Evolutionary conservation across 1,139 yeast genomes (phyloP).

Genomic region (Scheffersomyces stambukii): DNA sequence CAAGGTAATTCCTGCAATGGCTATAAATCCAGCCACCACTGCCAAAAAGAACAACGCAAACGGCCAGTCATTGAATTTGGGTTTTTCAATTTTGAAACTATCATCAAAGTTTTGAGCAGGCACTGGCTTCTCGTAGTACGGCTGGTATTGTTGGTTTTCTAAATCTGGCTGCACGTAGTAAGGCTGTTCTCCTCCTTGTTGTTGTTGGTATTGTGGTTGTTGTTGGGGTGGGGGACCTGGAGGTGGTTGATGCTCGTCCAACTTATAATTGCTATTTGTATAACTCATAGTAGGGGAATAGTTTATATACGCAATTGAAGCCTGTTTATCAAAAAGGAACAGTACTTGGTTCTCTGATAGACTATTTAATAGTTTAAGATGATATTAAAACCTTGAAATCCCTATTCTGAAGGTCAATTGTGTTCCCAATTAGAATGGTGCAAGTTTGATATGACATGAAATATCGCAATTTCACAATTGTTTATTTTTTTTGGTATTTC

Average conservation of each 20-base stretch:
- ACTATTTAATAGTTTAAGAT: too few species aligned
- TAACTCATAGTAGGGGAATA: slow-evolving; percentile 3
- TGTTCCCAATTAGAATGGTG: too few species aligned
- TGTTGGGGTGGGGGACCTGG: slow-evolving; percentile 2
- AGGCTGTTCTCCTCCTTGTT: slow-evolving; percentile 3
- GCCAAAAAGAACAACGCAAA: slow-evolving; percentile 60
- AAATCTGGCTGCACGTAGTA: slow-evolving; percentile 18
- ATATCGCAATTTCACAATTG: too few species aligned
- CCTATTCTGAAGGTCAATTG: too few species aligned
- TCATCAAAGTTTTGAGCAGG: slow-evolving; percentile 50
- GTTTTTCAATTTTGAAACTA: slow-evolving; percentile 62
- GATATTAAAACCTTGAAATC: too few species aligned
- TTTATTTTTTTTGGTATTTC: too few species aligned
- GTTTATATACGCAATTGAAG: too few species aligned
- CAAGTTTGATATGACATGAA: too few species aligned
- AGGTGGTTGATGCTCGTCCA: slow-evolving; percentile 4
- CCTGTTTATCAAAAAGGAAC: too few species aligned
- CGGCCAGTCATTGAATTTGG: slow-evolving; percentile 69
- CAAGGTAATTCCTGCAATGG: slow-evolving; percentile 65
- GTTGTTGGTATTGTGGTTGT: slow-evolving; percentile 5
- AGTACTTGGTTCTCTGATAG: too few species aligned
- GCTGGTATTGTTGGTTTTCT: slow-evolving; percentile 22
- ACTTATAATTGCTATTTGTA: slow-evolving; percentile 1
- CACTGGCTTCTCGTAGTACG: slow-evolving; percentile 28
- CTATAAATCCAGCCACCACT: slow-evolving; percentile 66